phyloP scores from a whole-genome alignment of 2,329 filamentous ascomycete species.

The Exophiala spinifera region DNA sequence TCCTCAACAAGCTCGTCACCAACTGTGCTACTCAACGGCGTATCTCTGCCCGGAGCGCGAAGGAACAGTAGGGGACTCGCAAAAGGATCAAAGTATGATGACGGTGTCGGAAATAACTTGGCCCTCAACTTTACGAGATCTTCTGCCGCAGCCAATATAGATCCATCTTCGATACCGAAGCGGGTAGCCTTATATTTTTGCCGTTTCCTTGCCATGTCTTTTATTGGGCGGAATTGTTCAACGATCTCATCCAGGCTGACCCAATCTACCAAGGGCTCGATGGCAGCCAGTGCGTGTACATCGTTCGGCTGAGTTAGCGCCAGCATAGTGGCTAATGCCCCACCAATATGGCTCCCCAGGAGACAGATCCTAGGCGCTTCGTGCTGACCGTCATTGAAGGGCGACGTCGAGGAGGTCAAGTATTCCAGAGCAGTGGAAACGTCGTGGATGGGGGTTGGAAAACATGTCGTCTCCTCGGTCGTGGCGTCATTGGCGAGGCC shows the following conservation, averaged over 20 bases:
- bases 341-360: slow-evolving; percentile 38
- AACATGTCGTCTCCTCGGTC: slow-evolving; percentile 3
- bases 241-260: slow-evolving; percentile 37
- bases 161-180: not conserved
- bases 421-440: slow-evolving; percentile 28
- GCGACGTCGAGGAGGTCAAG: slow-evolving; percentile 20
- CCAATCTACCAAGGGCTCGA: slow-evolving; percentile 35
- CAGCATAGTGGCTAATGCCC: slow-evolving; percentile 43
- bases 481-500: slow-evolving; percentile 19
- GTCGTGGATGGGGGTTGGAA: slow-evolving; percentile 32
- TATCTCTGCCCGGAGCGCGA: slow-evolving; percentile 41
- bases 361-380: slow-evolving; percentile 26
- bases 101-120: slow-evolving; percentile 36
- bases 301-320: slow-evolving; percentile 40
- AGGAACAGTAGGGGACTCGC: slow-evolving; percentile 44
- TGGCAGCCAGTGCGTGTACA: slow-evolving; percentile 34
- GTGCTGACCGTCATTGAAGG: slow-evolving; percentile 11
- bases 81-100: slow-evolving; percentile 42
- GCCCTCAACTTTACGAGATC: slow-evolving; percentile 35
- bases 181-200: slow-evolving; percentile 25
- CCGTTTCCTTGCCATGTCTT: slow-evolving; percentile 16
- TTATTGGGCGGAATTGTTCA: slow-evolving; percentile 3
- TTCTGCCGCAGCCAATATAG: slow-evolving; percentile 18
- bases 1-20: slow-evolving; percentile 14
- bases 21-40: slow-evolving; percentile 25